Percentiles rank a stretch among this genome's conserved stretches.
These are phyloP conservation scores for Striga hermonthica DNA, from an alignment of 305 asterid genomes.

Conservation along the genomic window DNA sequence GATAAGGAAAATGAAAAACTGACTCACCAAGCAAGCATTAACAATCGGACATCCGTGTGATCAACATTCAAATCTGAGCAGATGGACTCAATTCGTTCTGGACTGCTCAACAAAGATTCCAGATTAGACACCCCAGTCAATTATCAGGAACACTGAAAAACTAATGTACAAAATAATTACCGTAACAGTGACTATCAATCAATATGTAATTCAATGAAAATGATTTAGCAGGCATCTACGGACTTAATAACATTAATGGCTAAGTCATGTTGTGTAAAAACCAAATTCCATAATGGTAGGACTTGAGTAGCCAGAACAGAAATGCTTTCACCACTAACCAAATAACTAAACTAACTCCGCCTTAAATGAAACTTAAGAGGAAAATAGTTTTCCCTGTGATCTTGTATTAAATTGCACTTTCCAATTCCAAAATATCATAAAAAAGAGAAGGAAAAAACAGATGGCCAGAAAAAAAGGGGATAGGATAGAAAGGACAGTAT, in stretches of 20 bases:
- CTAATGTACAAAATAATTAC: constrained; percentile 24
- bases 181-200: constrained; percentile 1
- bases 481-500: too few species aligned
- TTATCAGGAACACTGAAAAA: constrained; percentile 20
- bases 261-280: constrained; percentile 6
- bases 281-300: constrained; percentile 5
- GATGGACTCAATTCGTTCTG: constrained; percentile 86
- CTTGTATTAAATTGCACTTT: neutral
- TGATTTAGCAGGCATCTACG: neutral
- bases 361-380: neutral
- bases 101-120: constrained; percentile 49
- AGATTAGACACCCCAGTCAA: constrained; percentile 31
- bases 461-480: too few species aligned
- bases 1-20: constrained; percentile 2
- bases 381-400: too few species aligned
- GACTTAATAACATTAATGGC: constrained; percentile 12
- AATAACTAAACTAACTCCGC: neutral
- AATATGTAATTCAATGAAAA: neutral
- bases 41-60: constrained; percentile 81
- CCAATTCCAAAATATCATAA: neutral
- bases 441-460: neutral
- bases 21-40: constrained; percentile 92
- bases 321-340: neutral
- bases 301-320: neutral
- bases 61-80: constrained; percentile 89